Conservation (phyloP, 345 rosid species). For the Salix caprea region DNA sequence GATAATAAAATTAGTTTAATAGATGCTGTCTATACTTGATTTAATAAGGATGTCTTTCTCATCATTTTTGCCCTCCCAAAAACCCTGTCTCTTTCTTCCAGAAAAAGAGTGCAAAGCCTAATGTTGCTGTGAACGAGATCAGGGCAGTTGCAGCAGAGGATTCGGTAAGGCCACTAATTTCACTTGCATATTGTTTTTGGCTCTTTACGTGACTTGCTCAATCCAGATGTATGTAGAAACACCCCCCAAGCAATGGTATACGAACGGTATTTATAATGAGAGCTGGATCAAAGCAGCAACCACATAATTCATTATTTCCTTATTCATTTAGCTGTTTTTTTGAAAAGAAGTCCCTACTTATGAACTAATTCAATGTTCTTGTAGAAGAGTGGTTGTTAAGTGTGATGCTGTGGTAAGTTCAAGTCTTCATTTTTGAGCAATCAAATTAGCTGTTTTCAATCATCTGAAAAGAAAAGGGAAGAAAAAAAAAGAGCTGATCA, state of each 20-base stretch:
- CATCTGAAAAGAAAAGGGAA: not conserved
- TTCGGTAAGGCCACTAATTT: not conserved
- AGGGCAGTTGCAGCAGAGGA: not conserved
- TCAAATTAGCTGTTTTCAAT: not conserved
- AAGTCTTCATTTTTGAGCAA: not conserved
- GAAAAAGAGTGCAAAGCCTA: not conserved
- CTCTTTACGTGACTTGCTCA: not conserved
- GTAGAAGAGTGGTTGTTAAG: not conserved
- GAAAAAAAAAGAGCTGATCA: not conserved
- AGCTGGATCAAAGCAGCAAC: not conserved
- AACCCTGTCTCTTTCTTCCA: not conserved
- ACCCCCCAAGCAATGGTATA: not conserved
- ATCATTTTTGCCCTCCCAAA: not conserved
- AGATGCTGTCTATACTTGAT: not conserved
- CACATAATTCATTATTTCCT: not conserved
- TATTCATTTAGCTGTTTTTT: not conserved
- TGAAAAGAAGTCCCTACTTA: not conserved
- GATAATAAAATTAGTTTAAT: not conserved
- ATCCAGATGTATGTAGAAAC: not conserved
- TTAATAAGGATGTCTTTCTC: not conserved
- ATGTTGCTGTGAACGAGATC: not conserved
- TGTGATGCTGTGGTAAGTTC: not conserved
- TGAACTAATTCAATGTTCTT: not conserved
- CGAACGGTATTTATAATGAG: not conserved
- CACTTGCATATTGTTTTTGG: not conserved